Evolutionary conservation across 306 rosid genomes (phyloP).

Genomic region (Prunus padus): DNA sequence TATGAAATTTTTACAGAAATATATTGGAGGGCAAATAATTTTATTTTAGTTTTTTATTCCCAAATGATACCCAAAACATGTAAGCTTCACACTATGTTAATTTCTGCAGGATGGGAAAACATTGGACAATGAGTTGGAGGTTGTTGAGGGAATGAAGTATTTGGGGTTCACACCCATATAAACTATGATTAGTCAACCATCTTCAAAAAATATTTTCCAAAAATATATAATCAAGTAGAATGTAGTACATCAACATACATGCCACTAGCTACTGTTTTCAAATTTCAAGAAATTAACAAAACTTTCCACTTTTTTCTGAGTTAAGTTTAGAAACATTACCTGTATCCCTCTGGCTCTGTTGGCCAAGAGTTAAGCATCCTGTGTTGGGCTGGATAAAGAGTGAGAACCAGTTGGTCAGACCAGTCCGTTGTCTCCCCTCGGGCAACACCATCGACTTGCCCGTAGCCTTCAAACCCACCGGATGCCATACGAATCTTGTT

Average conservation of each 20-base stretch:
- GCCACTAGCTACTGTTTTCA: no score
- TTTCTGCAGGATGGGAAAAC: conserved; percentile 89
- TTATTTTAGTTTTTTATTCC: no score
- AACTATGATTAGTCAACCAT: no score
- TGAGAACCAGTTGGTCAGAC: conserved; percentile 25
- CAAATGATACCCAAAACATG: no score
- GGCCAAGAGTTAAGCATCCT: conserved; percentile 41
- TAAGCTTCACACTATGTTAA: conserved; percentile 15
- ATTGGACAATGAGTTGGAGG: conserved; percentile 85
- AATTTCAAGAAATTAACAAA: no score
- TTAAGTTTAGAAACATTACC: background rate
- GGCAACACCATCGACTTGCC: conserved; percentile 31
- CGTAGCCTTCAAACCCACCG: conserved; percentile 33
- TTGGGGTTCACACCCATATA: no score
- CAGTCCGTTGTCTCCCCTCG: conserved; percentile 39
- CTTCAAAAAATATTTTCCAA: no score
- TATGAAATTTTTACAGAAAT: conserved; percentile 11
- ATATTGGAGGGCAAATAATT: conserved; percentile 38
- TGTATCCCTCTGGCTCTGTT: conserved; percentile 24
- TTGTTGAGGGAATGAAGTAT: conserved; percentile 90
- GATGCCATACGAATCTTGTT: conserved; percentile 29
- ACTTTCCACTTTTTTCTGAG: no score
- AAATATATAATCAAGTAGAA: no score
- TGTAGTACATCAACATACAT: no score
- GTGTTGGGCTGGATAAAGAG: conserved; percentile 17